phyloP scores from a whole-genome alignment of 805 yeast genomes.

The Yamadazyma paraphyllophila region DNA sequence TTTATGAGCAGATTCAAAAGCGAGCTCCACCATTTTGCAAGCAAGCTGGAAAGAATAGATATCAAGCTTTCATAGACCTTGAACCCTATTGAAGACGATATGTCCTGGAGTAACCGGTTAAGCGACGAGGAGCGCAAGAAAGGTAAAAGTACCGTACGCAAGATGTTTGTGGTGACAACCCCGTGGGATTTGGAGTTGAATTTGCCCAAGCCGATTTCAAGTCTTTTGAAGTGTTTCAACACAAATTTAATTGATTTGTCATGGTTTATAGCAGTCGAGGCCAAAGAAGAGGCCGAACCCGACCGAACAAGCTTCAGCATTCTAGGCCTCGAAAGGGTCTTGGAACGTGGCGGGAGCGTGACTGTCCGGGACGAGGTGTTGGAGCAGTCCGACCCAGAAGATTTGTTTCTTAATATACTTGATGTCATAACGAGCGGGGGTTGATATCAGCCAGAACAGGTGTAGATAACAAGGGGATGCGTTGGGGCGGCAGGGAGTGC shows the following conservation, averaged over 20 bases:
- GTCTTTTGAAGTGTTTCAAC: slow-evolving; percentile 31
- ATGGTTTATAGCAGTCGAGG: background rate
- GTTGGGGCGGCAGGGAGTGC: background rate
- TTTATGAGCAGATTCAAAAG: slow-evolving; percentile 28
- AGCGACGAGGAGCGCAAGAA: slow-evolving; percentile 29
- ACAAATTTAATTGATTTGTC: slow-evolving; percentile 15
- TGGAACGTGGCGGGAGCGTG: background rate
- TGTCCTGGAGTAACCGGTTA: background rate
- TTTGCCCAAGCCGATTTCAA: slow-evolving; percentile 45
- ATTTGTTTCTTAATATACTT: slow-evolving; percentile 11
- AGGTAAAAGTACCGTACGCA: slow-evolving; percentile 47
- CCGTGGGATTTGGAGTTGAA: slow-evolving; percentile 38
- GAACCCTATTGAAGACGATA: slow-evolving; percentile 1
- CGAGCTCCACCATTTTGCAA: slow-evolving; percentile 57
- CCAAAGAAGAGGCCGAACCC: background rate
- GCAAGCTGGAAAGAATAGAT: slow-evolving; percentile 29
- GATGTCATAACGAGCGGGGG: background rate
- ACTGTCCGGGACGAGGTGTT: slow-evolving; percentile 8
- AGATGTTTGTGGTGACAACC: slow-evolving; percentile 43
- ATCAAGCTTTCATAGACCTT: slow-evolving; percentile 32
- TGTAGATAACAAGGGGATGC: background rate
- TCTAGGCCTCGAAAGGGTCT: background rate
- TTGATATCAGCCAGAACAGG: too few relatives aligned
- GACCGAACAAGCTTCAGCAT: slow-evolving; percentile 10
- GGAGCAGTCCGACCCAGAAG: slow-evolving; percentile 14